phyloP scores from a whole-genome alignment of 768 basidiomycete species.

The Astraeus odoratus region DNA sequence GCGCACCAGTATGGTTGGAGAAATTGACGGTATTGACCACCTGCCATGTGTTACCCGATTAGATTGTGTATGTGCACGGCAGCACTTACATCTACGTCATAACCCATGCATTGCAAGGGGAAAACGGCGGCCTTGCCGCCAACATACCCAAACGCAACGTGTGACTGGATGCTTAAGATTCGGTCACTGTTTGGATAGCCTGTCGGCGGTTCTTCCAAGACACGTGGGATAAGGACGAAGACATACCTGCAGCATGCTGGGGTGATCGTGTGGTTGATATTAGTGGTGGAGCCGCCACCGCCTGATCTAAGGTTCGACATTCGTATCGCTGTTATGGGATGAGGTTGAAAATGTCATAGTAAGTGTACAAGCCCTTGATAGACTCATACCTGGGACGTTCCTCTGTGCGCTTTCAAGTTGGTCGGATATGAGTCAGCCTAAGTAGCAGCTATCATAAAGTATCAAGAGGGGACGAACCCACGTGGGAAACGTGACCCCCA shows the following conservation, averaged over 20 bases:
- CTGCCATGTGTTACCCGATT: constrained; percentile 27
- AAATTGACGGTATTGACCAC: constrained; percentile 91
- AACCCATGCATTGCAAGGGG: constrained; percentile 80
- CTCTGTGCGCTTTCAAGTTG: too few species aligned
- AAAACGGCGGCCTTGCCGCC: constrained; percentile 79
- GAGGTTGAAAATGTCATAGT: neutral
- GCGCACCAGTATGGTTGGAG: constrained; percentile 84
- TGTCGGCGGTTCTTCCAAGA: neutral
- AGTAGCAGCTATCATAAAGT: too few species aligned
- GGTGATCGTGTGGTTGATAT: neutral
- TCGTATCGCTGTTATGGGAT: neutral
- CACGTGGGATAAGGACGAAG: neutral
- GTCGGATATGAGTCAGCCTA: too few species aligned
- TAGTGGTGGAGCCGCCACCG: neutral
- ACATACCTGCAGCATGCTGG: constrained; percentile 14
- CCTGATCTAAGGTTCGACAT: neutral
- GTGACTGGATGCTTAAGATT: constrained; percentile 87
- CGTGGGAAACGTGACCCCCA: too few species aligned
- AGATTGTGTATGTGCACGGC: constrained; percentile 1
- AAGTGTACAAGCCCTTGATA: too few species aligned
- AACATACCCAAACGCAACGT: constrained; percentile 91
- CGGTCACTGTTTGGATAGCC: constrained; percentile 33
- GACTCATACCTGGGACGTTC: too few species aligned
- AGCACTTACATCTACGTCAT: constrained; percentile 82
- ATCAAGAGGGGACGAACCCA: too few species aligned